Percentiles rank a stretch among this genome's conserved stretches.
Conservation (phyloP, 305 asterid species). For the Solanum chacoense region DNA sequence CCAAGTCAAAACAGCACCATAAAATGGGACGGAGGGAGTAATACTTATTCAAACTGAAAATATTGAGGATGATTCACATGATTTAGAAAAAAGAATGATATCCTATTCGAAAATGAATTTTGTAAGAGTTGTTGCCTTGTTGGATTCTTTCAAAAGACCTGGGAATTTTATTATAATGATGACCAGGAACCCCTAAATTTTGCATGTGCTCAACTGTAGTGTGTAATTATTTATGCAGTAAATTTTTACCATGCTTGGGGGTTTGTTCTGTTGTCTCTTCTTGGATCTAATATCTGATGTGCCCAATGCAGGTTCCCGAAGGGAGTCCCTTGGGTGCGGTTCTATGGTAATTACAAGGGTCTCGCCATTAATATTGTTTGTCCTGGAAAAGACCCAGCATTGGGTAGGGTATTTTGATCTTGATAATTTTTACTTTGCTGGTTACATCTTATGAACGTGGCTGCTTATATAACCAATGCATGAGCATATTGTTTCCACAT, state of each 20-base stretch:
- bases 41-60: background rate
- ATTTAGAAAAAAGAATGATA: background rate
- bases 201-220: background rate
- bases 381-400: conserved; percentile 70
- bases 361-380: conserved; percentile 57
- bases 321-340: conserved; percentile 92
- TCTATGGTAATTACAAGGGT: conserved; percentile 61
- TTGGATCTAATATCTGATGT: background rate
- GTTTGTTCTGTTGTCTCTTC: background rate
- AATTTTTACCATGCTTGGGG: background rate
- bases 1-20: background rate
- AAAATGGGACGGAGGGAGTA: background rate
- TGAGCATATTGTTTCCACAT: background rate
- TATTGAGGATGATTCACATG: background rate
- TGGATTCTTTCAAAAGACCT: background rate
- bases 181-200: background rate
- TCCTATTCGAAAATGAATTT: background rate
- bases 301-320: conserved; percentile 62
- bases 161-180: background rate
- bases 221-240: background rate
- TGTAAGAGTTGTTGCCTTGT: background rate
- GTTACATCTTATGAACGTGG: background rate
- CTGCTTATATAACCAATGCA: background rate
- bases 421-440: background rate
- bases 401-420: conserved; percentile 39